Evolutionary conservation across 495 filamentous ascomycete species (phyloP).

Genomic region (Penicillium waksmanii): DNA sequence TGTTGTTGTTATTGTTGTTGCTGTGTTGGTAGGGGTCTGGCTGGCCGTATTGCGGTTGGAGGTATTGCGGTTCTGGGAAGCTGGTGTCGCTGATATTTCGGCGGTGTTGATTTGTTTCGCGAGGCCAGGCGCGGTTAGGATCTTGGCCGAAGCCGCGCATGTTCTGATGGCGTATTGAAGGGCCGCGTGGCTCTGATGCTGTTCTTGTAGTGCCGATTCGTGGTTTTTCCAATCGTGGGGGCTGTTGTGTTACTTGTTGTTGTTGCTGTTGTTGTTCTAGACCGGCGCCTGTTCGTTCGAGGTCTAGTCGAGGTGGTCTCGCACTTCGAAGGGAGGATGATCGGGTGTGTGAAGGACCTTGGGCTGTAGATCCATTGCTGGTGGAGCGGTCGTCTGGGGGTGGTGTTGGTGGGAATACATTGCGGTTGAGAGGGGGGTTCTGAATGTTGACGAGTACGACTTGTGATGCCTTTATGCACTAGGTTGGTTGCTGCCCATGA

Average conservation of each 20-base stretch:
- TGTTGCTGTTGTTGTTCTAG: slow-evolving; percentile 29
- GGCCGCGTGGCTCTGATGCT: slow-evolving; percentile 57
- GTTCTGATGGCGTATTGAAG: slow-evolving; percentile 30
- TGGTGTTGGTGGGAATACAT: slow-evolving; percentile 93
- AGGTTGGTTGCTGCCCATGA: slow-evolving; percentile 91
- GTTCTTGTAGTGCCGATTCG: slow-evolving; percentile 57
- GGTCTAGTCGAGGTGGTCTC: slow-evolving; percentile 46
- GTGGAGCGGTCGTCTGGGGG: slow-evolving; percentile 79
- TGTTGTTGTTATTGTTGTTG: slow-evolving; percentile 40
- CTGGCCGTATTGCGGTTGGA: slow-evolving; percentile 3
- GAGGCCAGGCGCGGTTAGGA: slow-evolving; percentile 19
- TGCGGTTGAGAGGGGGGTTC: slow-evolving; percentile 85
- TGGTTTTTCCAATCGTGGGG: slow-evolving; percentile 38
- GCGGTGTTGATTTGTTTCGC: slow-evolving; percentile 33
- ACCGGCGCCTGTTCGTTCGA: slow-evolving; percentile 39
- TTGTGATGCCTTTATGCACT: slow-evolving; percentile 79
- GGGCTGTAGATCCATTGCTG: slow-evolving; percentile 21
- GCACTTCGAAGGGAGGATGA: slow-evolving; percentile 35
- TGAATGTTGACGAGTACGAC: slow-evolving; percentile 76
- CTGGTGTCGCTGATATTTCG: slow-evolving; percentile 39
- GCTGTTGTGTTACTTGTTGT: slow-evolving; percentile 22
- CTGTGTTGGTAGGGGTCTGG: neutral
- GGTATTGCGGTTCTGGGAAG: slow-evolving; percentile 14
- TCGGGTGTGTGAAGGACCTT: slow-evolving; percentile 20
- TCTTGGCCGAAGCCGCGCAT: slow-evolving; percentile 30